Conservation (phyloP, 345 rosid species). For the Theobroma cacao region DNA sequence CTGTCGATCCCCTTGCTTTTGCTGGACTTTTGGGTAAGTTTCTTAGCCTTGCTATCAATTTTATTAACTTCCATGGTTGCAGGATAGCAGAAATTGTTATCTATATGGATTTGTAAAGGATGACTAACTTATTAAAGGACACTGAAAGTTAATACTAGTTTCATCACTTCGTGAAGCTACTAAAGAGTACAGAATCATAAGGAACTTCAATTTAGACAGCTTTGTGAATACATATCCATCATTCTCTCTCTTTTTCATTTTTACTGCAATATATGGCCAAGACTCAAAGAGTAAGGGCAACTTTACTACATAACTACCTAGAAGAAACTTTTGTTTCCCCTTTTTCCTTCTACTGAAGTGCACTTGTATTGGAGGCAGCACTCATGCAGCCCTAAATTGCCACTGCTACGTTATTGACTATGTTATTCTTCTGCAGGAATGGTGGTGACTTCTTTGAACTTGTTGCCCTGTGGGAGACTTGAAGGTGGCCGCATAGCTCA, state of each 20-base stretch:
- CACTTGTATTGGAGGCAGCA: not conserved
- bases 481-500: conserved; percentile 97
- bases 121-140: not conserved
- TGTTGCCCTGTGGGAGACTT: conserved; percentile 90
- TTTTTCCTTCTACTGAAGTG: not conserved
- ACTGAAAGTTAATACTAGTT: not conserved
- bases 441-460: conserved; percentile 91
- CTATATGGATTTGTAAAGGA: not conserved
- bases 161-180: not conserved
- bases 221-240: not conserved
- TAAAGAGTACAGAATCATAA: not conserved
- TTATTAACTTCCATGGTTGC: not conserved
- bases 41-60: not conserved
- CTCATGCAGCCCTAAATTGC: not conserved
- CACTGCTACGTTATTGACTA: not conserved
- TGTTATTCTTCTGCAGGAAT: conserved; percentile 47
- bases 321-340: not conserved
- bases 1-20: conserved; percentile 89
- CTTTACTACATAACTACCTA: not conserved
- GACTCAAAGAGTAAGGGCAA: not conserved
- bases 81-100: not conserved
- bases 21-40: conserved; percentile 89
- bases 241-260: not conserved
- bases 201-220: not conserved
- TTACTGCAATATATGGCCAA: not conserved